Base-by-base conservation (phyloP, 768 basidiomycete genomes). In the Boletus vermiculosoides region DNA sequence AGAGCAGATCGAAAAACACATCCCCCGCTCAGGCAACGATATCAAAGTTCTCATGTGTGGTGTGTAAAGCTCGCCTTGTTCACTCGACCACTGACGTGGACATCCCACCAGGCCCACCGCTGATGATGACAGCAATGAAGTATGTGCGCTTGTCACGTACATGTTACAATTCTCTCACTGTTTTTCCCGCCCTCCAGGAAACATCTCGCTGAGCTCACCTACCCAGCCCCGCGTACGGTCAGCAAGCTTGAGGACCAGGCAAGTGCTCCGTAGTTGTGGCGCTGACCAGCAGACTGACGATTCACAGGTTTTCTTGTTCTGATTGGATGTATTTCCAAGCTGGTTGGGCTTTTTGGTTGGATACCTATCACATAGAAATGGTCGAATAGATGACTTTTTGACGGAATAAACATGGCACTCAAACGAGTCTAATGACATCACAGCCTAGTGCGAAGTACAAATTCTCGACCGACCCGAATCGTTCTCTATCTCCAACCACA, bases 181-280 rank as follows among this genome's bases (percentile, higher is more conserved):
- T 28, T 45, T 18, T 48, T 48, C 9, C 23, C 45, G 2, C 33
- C 30, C 10, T 31, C 16, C 60, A 94, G 92, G 80, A 93, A 90
- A 81, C 87, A 96, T 71, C 83, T 99, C 22, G 87, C 84, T 30
- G 90, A 88, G 52, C 84, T 99, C 68, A 86, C 84, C 63, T 97
- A 93, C 77, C 88, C 92, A 42, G 84, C 86, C 28, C 93, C 97
- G 6, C 84, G 90, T 61, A 85, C 92, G 8, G 81, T 97, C 75
- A 94, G 90, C 83, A 99, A 98, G 78, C 83, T 95, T 46, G 87
- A 82, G 52, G 95, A 98, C 71, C 84, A 92, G 82, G 91, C 88
- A 69, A 40, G 63, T 57, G 0, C 12, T 31, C 33, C 1, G 9
- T 28, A 5, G 1, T 16, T n/a, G 9, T n/a, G 5, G 22, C 36